phyloP scores from a whole-genome alignment of 208 protist species.

The Angomonas ambiguus region DNA sequence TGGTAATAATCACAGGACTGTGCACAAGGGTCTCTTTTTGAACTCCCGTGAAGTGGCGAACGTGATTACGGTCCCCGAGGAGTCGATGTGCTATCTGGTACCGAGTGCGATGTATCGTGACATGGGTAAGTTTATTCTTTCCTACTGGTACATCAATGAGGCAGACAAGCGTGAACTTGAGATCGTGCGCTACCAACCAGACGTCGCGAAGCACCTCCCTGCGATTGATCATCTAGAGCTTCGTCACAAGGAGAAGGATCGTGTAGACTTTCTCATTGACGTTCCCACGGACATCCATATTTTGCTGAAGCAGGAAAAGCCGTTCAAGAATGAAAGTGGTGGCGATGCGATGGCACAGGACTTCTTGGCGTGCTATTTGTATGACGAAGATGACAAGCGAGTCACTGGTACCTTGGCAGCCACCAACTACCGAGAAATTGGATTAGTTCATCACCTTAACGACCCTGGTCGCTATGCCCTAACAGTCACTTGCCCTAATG shows the following conservation, averaged over 20 bases:
- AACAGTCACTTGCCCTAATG: slow-evolving; percentile 51
- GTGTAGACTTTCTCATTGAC: slow-evolving; percentile 79
- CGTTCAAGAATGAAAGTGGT: slow-evolving; percentile 40
- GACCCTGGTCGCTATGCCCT: slow-evolving; percentile 65
- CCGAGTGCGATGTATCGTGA: slow-evolving; percentile 62
- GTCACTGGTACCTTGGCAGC: slow-evolving; percentile 44
- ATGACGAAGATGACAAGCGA: slow-evolving; percentile 60
- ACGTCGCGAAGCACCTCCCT: slow-evolving; percentile 57
- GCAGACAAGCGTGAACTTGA: slow-evolving; percentile 36
- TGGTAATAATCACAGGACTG: slow-evolving; percentile 69
- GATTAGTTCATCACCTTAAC: slow-evolving; percentile 54
- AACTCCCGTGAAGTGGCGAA: slow-evolving; percentile 61
- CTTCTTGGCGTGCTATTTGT: slow-evolving; percentile 72
- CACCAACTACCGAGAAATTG: slow-evolving; percentile 73
- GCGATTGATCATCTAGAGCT: slow-evolving; percentile 69
- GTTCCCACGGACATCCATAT: slow-evolving; percentile 70
- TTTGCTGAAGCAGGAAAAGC: slow-evolving; percentile 67
- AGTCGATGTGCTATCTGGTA: slow-evolving; percentile 75
- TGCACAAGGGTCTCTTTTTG: slow-evolving; percentile 59
- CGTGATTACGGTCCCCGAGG: slow-evolving; percentile 53
- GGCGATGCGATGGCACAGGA: slow-evolving; percentile 68
- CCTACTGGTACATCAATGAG: slow-evolving; percentile 55
- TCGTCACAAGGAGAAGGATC: slow-evolving; percentile 34
- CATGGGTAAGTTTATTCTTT: slow-evolving; percentile 80
- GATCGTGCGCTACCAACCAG: slow-evolving; percentile 32